phyloP scores from a whole-genome alignment of 192 early-diverging fungal species.

The Pilobolus umbonatus region DNA sequence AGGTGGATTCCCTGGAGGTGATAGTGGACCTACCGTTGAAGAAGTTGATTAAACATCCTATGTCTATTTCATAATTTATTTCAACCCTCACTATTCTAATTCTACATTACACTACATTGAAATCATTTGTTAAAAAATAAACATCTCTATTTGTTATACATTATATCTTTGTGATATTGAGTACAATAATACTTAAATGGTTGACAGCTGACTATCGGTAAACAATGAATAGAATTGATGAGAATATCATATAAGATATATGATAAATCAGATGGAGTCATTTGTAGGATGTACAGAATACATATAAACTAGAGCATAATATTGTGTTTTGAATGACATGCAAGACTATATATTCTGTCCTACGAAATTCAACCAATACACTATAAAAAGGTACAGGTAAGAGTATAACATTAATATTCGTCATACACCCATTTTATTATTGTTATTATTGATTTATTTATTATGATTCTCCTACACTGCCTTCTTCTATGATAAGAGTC shows the following conservation, averaged over 20 bases:
- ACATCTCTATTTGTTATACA: constrained; percentile 5
- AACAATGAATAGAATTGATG: not conserved
- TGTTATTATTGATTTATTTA: too few relatives aligned
- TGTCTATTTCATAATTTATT: not conserved
- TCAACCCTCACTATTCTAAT: not conserved
- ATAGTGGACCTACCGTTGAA: constrained; percentile 33
- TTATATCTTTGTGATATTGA: not conserved
- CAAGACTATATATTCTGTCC: too few relatives aligned
- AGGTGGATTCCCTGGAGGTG: constrained; percentile 40
- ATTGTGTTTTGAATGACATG: too few relatives aligned
- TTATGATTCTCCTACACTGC: too few relatives aligned
- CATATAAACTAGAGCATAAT: too few relatives aligned
- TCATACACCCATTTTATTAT: too few relatives aligned
- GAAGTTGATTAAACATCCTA: constrained; percentile 22
- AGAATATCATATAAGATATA: not conserved
- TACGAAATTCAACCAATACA: too few relatives aligned
- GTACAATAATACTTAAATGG: not conserved
- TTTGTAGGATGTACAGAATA: too few relatives aligned
- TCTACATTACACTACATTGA: constrained; percentile 3
- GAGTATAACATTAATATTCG: too few relatives aligned
- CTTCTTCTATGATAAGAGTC: too few relatives aligned
- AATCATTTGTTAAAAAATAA: not conserved
- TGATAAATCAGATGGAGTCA: too few relatives aligned
- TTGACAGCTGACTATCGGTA: not conserved
- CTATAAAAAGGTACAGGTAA: too few relatives aligned